These are phyloP conservation scores for Lepraria neglecta DNA, from an alignment of 495 filamentous ascomycete genomes.

Conservation along the genomic window DNA sequence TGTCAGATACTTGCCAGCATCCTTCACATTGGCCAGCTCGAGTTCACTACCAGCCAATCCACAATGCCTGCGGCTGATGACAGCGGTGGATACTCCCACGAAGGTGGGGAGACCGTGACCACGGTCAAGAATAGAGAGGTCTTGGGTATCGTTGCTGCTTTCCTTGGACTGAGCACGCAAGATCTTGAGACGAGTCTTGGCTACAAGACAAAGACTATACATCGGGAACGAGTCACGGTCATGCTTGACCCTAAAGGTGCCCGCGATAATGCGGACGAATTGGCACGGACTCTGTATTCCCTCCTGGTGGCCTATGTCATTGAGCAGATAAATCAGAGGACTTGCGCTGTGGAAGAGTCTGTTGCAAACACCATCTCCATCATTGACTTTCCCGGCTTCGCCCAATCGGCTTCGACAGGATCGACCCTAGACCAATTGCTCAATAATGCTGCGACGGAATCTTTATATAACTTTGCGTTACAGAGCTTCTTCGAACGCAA, in stretches of 20 bases:
- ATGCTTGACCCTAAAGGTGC: conserved; percentile 93
- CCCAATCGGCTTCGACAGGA: conserved; percentile 71
- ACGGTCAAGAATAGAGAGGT: conserved; percentile 91
- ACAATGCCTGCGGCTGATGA: conserved; percentile 78
- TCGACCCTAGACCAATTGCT: conserved; percentile 88
- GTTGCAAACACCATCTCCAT: conserved; percentile 91
- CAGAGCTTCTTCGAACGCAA: conserved; percentile 94
- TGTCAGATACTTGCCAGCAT: conserved; percentile 90
- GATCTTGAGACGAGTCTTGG: conserved; percentile 83
- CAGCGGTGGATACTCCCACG: conserved; percentile 92
- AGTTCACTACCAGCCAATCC: conserved; percentile 73
- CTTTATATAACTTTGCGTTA: conserved; percentile 83
- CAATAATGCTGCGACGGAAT: conserved; percentile 88
- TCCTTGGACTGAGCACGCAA: conserved; percentile 72
- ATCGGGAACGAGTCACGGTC: conserved; percentile 90
- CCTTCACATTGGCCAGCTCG: conserved; percentile 90
- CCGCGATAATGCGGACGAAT: conserved; percentile 83
- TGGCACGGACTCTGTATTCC: conserved; percentile 91
- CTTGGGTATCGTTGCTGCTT: conserved; percentile 76
- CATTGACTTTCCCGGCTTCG: conserved; percentile 93
- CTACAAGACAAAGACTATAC: conserved; percentile 91
- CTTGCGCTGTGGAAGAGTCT: conserved; percentile 81
- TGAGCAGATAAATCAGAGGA: conserved; percentile 82
- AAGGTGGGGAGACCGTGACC: conserved; percentile 80
- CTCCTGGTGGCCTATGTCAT: conserved; percentile 89